A percentile compares a stretch with the other conserved stretches of the same genome.
Evolutionary conservation across 352 stramenopile species (phyloP).

Genomic region (Phytophthora tubulina): DNA sequence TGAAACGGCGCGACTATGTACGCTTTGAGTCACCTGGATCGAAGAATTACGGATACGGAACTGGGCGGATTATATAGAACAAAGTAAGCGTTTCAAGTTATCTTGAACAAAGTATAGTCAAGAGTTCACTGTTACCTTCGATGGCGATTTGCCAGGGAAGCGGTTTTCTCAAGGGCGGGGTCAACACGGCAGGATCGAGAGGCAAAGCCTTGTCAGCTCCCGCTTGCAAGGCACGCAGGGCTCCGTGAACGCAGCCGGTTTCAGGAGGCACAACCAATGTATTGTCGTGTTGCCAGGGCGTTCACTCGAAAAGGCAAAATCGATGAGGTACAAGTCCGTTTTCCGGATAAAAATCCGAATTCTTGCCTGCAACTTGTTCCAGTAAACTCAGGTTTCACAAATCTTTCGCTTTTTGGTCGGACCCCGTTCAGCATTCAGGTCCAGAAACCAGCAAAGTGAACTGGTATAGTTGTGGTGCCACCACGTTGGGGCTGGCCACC

Average conservation of each 20-base stretch:
- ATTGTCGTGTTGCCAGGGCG: slow-evolving; percentile 7
- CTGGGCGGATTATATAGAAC: slow-evolving; percentile 6
- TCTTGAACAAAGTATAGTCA: neutral
- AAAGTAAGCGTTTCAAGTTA: neutral
- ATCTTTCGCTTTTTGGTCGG: neutral
- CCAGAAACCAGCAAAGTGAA: too few relatives aligned
- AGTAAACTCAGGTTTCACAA: too few relatives aligned
- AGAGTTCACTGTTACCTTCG: neutral
- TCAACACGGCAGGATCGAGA: neutral
- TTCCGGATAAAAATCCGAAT: slow-evolving; percentile 25
- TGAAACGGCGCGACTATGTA: slow-evolving; percentile 6
- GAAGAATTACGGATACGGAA: slow-evolving; percentile 30
- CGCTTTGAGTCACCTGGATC: slow-evolving; percentile 12
- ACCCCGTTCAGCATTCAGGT: slow-evolving; percentile 28
- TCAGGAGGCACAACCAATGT: neutral
- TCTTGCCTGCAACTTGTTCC: too few relatives aligned
- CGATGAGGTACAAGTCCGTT: neutral
- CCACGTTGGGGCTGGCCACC: slow-evolving; percentile 5
- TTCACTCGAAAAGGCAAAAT: slow-evolving; percentile 15
- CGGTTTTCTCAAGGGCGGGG: slow-evolving; percentile 18
- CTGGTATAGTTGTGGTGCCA: slow-evolving; percentile 4
- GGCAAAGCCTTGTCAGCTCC: slow-evolving; percentile 24
- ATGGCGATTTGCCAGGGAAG: slow-evolving; percentile 16
- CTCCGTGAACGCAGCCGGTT: slow-evolving; percentile 30
- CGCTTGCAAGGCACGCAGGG: slow-evolving; percentile 34